Evolutionary conservation across 345 rosid genomes (phyloP).

Genomic region (Nasturtium officinale): DNA sequence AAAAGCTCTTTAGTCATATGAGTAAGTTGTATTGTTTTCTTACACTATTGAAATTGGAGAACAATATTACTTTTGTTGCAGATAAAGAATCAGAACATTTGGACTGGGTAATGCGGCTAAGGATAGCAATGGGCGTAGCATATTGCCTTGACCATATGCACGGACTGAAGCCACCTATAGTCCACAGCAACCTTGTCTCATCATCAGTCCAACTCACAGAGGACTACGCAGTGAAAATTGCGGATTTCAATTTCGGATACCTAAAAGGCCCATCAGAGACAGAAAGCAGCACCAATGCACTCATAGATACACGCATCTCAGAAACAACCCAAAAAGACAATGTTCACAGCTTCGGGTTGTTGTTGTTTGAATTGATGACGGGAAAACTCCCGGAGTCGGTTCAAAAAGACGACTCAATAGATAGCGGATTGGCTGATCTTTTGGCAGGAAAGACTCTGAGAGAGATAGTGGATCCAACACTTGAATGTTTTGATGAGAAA

Average conservation of each 20-base stretch:
- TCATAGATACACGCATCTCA: constrained; percentile 33
- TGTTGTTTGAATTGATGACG: constrained; percentile 71
- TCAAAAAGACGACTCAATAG: constrained; percentile 47
- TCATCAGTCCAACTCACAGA: constrained; percentile 72
- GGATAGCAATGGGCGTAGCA: constrained; percentile 84
- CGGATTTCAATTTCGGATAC: constrained; percentile 66
- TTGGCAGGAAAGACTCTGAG: constrained; percentile 44
- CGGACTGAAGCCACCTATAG: constrained; percentile 65
- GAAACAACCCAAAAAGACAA: constrained; percentile 44
- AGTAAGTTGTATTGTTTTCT: background rate
- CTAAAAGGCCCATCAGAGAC: constrained; percentile 40
- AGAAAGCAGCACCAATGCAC: constrained; percentile 41
- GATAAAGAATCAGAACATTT: constrained; percentile 89
- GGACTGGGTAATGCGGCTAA: constrained; percentile 78
- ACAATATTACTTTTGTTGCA: constrained; percentile 42
- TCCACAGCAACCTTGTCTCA: constrained; percentile 63
- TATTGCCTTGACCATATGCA: constrained; percentile 95
- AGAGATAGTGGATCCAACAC: constrained; percentile 65
- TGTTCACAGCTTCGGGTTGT: constrained; percentile 68
- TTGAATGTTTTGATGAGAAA: constrained; percentile 53
- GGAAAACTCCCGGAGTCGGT: constrained; percentile 66
- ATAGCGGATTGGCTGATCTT: constrained; percentile 44
- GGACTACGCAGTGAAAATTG: constrained; percentile 80
- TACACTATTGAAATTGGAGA: background rate
- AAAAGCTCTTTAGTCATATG: background rate